Evolutionary conservation across 2,329 filamentous ascomycete species (phyloP).

Genomic region (Ascochyta rabiei): DNA sequence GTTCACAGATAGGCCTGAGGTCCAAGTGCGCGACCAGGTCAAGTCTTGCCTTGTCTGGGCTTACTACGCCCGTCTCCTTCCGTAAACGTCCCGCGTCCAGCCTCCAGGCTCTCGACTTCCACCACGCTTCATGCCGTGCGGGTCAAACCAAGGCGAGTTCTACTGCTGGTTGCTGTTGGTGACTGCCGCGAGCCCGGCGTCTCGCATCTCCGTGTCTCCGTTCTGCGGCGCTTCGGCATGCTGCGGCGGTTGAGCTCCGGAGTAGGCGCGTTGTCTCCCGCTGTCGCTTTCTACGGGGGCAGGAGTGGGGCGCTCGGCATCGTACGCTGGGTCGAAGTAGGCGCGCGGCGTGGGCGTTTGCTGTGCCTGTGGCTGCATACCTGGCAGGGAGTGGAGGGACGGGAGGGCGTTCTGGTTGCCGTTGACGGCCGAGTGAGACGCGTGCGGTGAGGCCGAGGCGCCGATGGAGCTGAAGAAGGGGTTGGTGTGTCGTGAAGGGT

Average conservation of each 20-base stretch:
- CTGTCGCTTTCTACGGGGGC: conserved; percentile 30
- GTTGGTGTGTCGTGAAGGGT: conserved; percentile 35
- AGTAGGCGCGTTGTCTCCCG: conserved; percentile 36
- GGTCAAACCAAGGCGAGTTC: neutral
- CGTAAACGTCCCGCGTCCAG: neutral
- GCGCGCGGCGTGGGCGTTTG: conserved; percentile 27
- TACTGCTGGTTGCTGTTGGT: conserved; percentile 43
- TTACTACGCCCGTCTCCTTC: neutral
- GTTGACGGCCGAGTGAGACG: conserved; percentile 34
- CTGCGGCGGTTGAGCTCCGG: conserved; percentile 30
- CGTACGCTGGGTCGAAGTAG: conserved; percentile 44
- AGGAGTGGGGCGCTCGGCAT: conserved; percentile 34
- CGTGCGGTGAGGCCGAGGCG: conserved; percentile 32
- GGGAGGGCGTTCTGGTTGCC: conserved; percentile 35
- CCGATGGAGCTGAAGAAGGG: conserved; percentile 41
- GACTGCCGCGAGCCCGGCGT: conserved; percentile 47
- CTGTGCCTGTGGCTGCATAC: conserved; percentile 31
- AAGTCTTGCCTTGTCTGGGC: neutral
- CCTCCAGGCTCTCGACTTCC: no score
- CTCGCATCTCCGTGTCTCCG: conserved; percentile 51
- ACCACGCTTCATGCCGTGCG: neutral
- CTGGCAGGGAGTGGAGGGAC: conserved; percentile 33
- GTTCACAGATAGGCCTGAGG: neutral
- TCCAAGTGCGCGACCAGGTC: neutral
- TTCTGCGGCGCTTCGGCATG: conserved; percentile 39